Evolutionary conservation across 2,329 filamentous ascomycete genomes (phyloP).

Genomic region (Pestalotiopsis fici): DNA sequence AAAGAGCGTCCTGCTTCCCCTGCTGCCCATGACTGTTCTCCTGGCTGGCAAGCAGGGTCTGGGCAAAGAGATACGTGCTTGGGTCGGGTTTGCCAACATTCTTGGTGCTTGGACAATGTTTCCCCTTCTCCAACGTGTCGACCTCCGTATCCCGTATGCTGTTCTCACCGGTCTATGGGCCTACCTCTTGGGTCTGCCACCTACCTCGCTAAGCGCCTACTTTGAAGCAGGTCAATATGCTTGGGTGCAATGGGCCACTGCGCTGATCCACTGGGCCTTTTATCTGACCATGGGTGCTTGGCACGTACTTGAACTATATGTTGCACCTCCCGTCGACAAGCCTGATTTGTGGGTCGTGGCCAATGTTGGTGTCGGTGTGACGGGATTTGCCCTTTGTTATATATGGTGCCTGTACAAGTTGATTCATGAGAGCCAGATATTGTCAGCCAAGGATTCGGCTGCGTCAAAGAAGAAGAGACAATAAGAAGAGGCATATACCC

Average conservation of each 20-base stretch:
- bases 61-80: slow-evolving; percentile 74
- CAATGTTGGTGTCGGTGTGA: slow-evolving; percentile 84
- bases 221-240: slow-evolving; percentile 49
- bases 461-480: background rate
- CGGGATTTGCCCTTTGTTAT: slow-evolving; percentile 85
- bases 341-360: slow-evolving; percentile 94
- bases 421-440: slow-evolving; percentile 57
- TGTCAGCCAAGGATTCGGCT: slow-evolving; percentile 21
- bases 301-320: slow-evolving; percentile 74
- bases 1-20: slow-evolving; percentile 90
- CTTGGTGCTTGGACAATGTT: slow-evolving; percentile 93
- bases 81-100: slow-evolving; percentile 95
- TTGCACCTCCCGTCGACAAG: slow-evolving; percentile 71
- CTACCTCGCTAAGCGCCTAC: slow-evolving; percentile 71
- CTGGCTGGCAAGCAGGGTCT: slow-evolving; percentile 79
- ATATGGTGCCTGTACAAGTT: slow-evolving; percentile 84
- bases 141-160: slow-evolving; percentile 80
- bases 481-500: background rate
- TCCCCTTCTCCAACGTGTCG: slow-evolving; percentile 83
- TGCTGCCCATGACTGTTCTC: slow-evolving; percentile 90
- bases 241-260: slow-evolving; percentile 59
- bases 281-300: slow-evolving; percentile 78
- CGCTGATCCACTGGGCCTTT: slow-evolving; percentile 71
- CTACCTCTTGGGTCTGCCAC: slow-evolving; percentile 85
- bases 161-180: slow-evolving; percentile 88